Conservation (phyloP, 768 basidiomycete species). For the Clathrus columnatus region DNA sequence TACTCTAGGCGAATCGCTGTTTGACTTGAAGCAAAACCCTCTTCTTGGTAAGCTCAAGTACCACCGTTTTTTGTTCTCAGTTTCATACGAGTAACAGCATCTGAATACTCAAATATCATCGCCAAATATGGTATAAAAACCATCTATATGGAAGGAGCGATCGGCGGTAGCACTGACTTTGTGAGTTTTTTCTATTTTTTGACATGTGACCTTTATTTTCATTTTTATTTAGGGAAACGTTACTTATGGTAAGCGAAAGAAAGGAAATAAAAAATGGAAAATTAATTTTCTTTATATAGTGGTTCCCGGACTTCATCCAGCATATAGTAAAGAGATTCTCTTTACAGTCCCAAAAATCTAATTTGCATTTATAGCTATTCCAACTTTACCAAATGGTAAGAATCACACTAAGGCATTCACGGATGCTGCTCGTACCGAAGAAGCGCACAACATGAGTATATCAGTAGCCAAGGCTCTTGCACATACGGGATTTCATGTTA, state of each 20-base stretch:
- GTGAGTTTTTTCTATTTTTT: conserved; percentile 34
- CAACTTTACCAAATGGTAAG: conserved; percentile 50
- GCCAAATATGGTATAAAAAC: conserved; percentile 35
- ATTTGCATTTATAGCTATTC: conserved; percentile 47
- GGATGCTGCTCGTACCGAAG: conserved; percentile 49
- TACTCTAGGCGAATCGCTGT: conserved; percentile 25
- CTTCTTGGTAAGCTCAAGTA: conserved; percentile 42
- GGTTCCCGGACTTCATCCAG: conserved; percentile 65
- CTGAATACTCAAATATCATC: conserved; percentile 42
- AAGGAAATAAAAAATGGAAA: background rate
- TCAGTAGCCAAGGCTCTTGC: conserved; percentile 65
- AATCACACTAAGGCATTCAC: conserved; percentile 70
- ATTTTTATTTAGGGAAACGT: conserved; percentile 51
- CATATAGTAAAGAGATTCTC: conserved; percentile 39
- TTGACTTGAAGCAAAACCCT: conserved; percentile 64
- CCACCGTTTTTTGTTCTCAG: background rate
- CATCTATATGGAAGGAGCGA: conserved; percentile 23
- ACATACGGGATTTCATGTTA: conserved; percentile 53
- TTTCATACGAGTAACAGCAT: background rate
- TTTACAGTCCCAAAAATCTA: background rate
- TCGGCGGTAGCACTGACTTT: conserved; percentile 72
- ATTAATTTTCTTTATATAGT: conserved; percentile 21
- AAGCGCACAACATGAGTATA: conserved; percentile 59
- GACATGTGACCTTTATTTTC: background rate
- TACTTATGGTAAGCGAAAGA: conserved; percentile 49